A percentile compares a stretch with the other conserved stretches of the same genome.
Evolutionary conservation across 1,139 yeast genomes (phyloP).

Genomic region (Pneumocystis canis): DNA sequence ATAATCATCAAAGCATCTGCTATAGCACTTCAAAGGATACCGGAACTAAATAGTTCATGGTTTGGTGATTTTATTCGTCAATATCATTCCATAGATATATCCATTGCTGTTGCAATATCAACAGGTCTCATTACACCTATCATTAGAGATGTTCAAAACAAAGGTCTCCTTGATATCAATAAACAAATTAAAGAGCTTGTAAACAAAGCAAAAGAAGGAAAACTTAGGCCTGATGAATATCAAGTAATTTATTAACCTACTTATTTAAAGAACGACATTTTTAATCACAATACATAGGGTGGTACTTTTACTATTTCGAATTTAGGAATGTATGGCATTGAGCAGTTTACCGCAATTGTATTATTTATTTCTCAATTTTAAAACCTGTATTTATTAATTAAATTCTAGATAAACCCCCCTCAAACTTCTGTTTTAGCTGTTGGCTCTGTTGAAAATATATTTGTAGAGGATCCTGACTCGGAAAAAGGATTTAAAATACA

Average conservation of each 20-base stretch:
- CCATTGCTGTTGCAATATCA: conserved; percentile 98
- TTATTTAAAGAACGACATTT: neutral
- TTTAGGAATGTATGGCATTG: conserved; percentile 94
- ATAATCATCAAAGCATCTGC: conserved; percentile 88
- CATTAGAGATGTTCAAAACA: conserved; percentile 69
- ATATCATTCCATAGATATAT: conserved; percentile 81
- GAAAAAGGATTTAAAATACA: conserved; percentile 88
- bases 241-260: conserved; percentile 26
- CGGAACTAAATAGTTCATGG: conserved; percentile 91
- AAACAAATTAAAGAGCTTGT: conserved; percentile 80
- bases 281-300: conserved; percentile 32
- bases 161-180: conserved; percentile 75
- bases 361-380: neutral
- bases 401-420: conserved; percentile 71
- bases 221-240: conserved; percentile 87
- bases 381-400: conserved; percentile 78
- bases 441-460: conserved; percentile 84
- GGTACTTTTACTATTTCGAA: conserved; percentile 97
- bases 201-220: conserved; percentile 88
- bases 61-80: conserved; percentile 80
- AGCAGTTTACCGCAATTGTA: conserved; percentile 72
- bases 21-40: conserved; percentile 76
- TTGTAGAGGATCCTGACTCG: conserved; percentile 80
- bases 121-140: conserved; percentile 95
- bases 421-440: conserved; percentile 87